phyloP scores from a whole-genome alignment of 257 asterid genomes.

The Solanum pimpinellifolium region DNA sequence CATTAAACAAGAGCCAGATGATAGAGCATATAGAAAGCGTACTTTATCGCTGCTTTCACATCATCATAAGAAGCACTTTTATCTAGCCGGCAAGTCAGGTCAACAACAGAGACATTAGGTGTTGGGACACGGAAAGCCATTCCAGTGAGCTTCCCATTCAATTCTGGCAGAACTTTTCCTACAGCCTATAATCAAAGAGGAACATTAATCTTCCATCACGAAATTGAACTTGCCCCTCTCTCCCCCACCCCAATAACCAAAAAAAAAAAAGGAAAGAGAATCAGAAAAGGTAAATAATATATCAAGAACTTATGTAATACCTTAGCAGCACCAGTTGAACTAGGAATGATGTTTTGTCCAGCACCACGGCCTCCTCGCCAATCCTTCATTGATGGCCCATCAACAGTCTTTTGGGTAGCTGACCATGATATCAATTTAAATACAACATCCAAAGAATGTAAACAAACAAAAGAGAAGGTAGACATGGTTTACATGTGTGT shows the following conservation, averaged over 20 bases:
- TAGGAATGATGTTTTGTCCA: constrained; percentile 92
- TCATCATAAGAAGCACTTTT: constrained; percentile 90
- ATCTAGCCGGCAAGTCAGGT: constrained; percentile 85
- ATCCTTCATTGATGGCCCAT: constrained; percentile 98
- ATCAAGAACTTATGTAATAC: constrained; percentile 18
- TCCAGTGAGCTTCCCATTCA: constrained; percentile 94
- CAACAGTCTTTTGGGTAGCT: constrained; percentile 99
- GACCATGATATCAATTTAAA: constrained; percentile 13
- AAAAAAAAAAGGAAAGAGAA: background rate
- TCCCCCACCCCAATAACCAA: background rate
- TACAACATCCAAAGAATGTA: background rate
- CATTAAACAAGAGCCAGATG: background rate
- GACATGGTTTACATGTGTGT: background rate
- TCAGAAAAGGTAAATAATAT: background rate
- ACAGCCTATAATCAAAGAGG: constrained; percentile 54
- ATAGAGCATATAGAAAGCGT: constrained; percentile 7
- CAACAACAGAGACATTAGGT: constrained; percentile 95
- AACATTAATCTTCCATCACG: background rate
- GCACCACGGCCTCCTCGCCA: constrained; percentile 99
- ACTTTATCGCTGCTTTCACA: constrained; percentile 91
- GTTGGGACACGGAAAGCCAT: constrained; percentile 99
- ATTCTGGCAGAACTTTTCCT: constrained; percentile 97
- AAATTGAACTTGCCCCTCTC: background rate
- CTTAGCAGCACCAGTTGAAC: constrained; percentile 99
- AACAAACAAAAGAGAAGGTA: background rate